Base-by-base conservation (phyloP, 768 basidiomycete genomes). In the Pholiota conissans region DNA sequence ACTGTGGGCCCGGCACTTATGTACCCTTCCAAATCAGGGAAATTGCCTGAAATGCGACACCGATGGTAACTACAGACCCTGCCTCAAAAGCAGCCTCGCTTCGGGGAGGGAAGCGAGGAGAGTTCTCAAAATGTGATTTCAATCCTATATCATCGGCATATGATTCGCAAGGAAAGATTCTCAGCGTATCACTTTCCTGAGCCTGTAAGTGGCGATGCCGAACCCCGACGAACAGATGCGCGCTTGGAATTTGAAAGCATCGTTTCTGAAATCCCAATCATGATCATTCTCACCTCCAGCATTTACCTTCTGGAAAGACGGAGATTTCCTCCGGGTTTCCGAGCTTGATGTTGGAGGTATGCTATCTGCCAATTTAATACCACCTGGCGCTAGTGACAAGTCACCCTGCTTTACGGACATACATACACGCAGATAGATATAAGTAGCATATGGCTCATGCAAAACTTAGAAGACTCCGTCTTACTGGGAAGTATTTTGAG, bases 291-390 rank as follows among this genome's bases (percentile, higher is more conserved):
- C 32, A 28, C 37, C 26, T 28, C 14, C 52, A 26, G 29, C 22
- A n/a, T n/a, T n/a, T n/a, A 52, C 52, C 52, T 32, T 52, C 34
- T 32, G 28, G 52, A 32, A 52, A 40, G 10, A 6, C 52, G 52
- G 52, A 52, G 52, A 52, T 52, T 37, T 9, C 27, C 52, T 40
- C 52, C 52, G 52, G 42, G n/a, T 37, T 42, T 37, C 52, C 35
- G 35, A 32, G 13, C 30, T n/a, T n/a, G n/a, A 32, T 32, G 30
- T 32, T 6, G 30, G 5, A 13, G 28, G 37, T 29, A 50, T n/a
- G 18, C 26, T 46, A 46, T 34, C 16, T 26, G 27, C 34, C 49
- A 34, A 34, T 28, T 30, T 49, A 34, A 22, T 24, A 49, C 20
- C 49, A 34, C 28, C 49, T 30, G 29, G n/a, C 30, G 27, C n/a